phyloP scores from a whole-genome alignment of 352 stramenopile genomes.

The Pythium biforme region DNA sequence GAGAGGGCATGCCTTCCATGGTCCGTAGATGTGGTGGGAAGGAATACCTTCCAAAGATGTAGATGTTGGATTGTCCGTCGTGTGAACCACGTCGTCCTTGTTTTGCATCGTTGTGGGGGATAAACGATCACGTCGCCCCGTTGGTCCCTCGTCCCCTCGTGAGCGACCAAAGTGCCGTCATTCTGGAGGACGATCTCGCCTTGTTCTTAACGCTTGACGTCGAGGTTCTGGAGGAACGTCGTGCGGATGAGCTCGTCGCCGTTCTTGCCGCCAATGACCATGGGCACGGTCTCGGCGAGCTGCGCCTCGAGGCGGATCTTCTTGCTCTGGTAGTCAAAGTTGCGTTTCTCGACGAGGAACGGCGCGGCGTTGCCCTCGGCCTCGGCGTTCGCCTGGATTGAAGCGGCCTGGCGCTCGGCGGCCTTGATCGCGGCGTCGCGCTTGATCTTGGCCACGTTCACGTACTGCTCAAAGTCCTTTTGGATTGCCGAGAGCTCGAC shows the following conservation, averaged over 20 bases:
- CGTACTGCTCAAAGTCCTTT: constrained; percentile 66
- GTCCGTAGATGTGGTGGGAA: no score
- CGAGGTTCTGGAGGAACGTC: constrained; percentile 48
- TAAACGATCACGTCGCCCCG: no score
- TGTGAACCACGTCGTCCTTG: no score
- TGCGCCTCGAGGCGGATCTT: constrained; percentile 59
- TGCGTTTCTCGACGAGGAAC: constrained; percentile 72
- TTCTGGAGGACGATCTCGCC: no score
- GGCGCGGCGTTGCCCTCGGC: constrained; percentile 55
- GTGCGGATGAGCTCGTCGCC: constrained; percentile 78
- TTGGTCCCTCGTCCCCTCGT: no score
- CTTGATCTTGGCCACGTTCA: constrained; percentile 60
- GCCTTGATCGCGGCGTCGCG: constrained; percentile 67
- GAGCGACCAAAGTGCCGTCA: no score
- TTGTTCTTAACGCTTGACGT: constrained; percentile 29
- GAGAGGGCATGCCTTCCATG: no score
- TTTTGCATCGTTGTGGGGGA: no score
- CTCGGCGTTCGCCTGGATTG: constrained; percentile 53
- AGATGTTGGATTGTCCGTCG: no score
- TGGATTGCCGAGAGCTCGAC: constrained; percentile 60
- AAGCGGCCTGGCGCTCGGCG: constrained; percentile 52
- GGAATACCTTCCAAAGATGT: no score
- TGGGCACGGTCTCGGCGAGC: constrained; percentile 53
- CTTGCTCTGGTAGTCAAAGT: constrained; percentile 77
- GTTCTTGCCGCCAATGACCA: constrained; percentile 85